These are phyloP conservation scores for Letharia columbiana DNA, from an alignment of 495 filamentous ascomycete species.

Conservation along the genomic window DNA sequence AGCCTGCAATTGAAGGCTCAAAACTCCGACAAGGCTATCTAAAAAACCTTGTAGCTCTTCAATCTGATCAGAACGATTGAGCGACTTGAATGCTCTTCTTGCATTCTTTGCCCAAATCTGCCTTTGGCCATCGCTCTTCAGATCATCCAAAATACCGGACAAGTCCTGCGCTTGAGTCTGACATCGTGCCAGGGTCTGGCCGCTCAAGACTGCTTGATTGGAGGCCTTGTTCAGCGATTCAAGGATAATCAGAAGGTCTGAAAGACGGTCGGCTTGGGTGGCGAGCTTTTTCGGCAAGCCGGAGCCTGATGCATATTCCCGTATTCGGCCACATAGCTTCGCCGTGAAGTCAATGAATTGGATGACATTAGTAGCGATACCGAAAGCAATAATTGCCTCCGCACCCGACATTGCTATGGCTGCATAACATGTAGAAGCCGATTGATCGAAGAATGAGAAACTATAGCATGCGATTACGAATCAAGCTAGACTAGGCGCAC, in stretches of 20 bases:
- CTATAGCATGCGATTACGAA: background rate
- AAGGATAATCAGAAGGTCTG: slow-evolving; percentile 11
- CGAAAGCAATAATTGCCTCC: slow-evolving; percentile 17
- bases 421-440: background rate
- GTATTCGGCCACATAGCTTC: slow-evolving; percentile 17
- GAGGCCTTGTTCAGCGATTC: background rate
- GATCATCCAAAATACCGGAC: slow-evolving; percentile 9
- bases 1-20: slow-evolving; percentile 15
- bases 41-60: slow-evolving; percentile 13
- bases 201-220: background rate
- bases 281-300: slow-evolving; percentile 15
- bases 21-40: slow-evolving; percentile 8
- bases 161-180: slow-evolving; percentile 7
- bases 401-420: slow-evolving; percentile 11
- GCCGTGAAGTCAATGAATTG: slow-evolving; percentile 20
- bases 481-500: background rate
- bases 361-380: slow-evolving; percentile 19
- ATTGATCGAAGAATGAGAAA: background rate
- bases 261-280: slow-evolving; percentile 14
- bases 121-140: slow-evolving; percentile 9
- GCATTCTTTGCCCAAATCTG: slow-evolving; percentile 8
- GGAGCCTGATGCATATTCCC: slow-evolving; percentile 15
- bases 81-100: slow-evolving; percentile 11
- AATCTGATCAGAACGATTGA: slow-evolving; percentile 12
- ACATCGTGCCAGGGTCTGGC: background rate